Conservation (phyloP, 768 basidiomycete species). For the Ramaria sp. region DNA sequence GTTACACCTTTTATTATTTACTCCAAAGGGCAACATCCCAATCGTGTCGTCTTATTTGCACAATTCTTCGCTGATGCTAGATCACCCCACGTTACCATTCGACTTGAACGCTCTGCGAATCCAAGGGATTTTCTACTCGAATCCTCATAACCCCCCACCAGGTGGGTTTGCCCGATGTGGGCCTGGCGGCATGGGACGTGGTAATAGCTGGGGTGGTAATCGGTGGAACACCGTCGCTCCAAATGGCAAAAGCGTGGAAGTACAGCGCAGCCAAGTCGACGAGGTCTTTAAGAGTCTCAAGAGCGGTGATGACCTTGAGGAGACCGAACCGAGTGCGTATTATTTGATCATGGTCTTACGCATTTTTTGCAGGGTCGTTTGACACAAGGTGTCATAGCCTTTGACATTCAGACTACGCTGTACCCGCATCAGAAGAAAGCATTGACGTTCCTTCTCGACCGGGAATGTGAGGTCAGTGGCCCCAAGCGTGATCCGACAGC, state of each 20-base stretch:
- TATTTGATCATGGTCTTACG: conserved; percentile 10
- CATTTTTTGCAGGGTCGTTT: conserved; percentile 1
- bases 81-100: conserved; percentile 67
- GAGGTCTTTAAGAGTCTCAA: conserved; percentile 85
- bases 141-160: conserved; percentile 80
- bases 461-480: conserved; percentile 54
- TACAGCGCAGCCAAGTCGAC: conserved; percentile 89
- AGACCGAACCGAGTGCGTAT: conserved; percentile 75
- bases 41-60: conserved; percentile 73
- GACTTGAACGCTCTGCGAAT: conserved; percentile 41
- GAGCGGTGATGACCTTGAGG: conserved; percentile 75
- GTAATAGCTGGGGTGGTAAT: conserved; percentile 25
- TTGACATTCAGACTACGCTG: conserved; percentile 71
- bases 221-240: conserved; percentile 51
- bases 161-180: conserved; percentile 37
- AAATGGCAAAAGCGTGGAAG: conserved; percentile 72
- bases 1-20: conserved; percentile 82
- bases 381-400: conserved; percentile 26
- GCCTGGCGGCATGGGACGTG: neutral
- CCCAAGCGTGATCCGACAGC: conserved; percentile 34
- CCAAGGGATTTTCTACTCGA: conserved; percentile 62
- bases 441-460: conserved; percentile 86
- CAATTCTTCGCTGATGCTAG: conserved; percentile 56
- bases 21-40: conserved; percentile 85
- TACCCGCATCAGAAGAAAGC: conserved; percentile 99